These are phyloP conservation scores for Quaeritorhiza haematococci DNA, from an alignment of 371 early-diverging fungal genomes.

Conservation along the genomic window DNA sequence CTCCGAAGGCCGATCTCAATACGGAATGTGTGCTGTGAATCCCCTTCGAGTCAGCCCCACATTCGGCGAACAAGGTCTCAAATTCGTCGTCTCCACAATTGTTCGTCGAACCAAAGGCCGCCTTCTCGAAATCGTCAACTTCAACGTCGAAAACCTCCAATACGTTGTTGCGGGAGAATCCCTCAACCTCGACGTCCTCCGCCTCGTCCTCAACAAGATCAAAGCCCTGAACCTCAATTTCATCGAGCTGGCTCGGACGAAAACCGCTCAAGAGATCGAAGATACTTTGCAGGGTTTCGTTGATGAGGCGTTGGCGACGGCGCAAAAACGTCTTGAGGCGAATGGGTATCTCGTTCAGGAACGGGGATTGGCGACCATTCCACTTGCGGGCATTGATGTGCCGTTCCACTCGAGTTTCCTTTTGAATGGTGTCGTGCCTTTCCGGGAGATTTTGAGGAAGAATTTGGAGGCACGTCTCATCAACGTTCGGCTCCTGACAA, in stretches of 20 bases:
- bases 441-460: conserved; percentile 82
- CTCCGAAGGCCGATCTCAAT: conserved; percentile 74
- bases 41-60: conserved; percentile 83
- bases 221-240: conserved; percentile 70
- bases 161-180: conserved; percentile 92
- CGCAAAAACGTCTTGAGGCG: conserved; percentile 51
- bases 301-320: conserved; percentile 65
- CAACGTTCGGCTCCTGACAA: conserved; percentile 67
- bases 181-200: conserved; percentile 72
- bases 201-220: conserved; percentile 77
- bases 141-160: conserved; percentile 94
- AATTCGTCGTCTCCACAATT: conserved; percentile 77
- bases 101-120: conserved; percentile 66
- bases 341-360: conserved; percentile 62
- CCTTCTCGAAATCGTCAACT: conserved; percentile 94
- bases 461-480: conserved; percentile 76
- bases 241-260: conserved; percentile 75
- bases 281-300: conserved; percentile 71
- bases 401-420: conserved; percentile 96
- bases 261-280: conserved; percentile 82
- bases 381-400: conserved; percentile 89
- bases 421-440: conserved; percentile 81
- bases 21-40: conserved; percentile 94
- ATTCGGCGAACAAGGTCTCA: conserved; percentile 80
- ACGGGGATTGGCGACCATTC: conserved; percentile 89